Base-by-base conservation (phyloP, 2,329 filamentous ascomycete species). In the Curvularia spicifera region DNA sequence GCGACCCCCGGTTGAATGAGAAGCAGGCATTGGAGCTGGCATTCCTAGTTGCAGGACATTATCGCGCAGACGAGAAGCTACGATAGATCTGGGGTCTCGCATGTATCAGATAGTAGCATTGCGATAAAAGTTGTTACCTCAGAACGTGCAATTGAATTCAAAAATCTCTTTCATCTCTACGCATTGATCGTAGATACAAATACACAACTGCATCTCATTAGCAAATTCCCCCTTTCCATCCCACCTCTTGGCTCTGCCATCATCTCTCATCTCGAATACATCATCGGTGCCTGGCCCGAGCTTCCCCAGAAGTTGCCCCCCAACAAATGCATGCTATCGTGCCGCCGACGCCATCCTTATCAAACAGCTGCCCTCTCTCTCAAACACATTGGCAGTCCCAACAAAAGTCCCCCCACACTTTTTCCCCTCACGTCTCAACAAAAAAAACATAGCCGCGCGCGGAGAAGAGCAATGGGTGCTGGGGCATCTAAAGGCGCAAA, bases 1-100 rank as follows among this genome's bases (percentile, higher is more conserved):
- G 95, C 76, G 95, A 99, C 76, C 95, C 95, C 5, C 82, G 95
- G 24, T 80, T 99, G 66, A 99, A 99, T 73, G 95, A 98, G 84
- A 97, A 98, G 81, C 95, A 99, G 81, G 93, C 95, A 0, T 83
- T 99, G 13, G 95, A 99, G 81, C 78, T 98, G 75, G 93, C 95
- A 0, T 99, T 99, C 77, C 79, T 98, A 71, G 89, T 99, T 47
- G 95, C 95, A 0, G 92, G 92, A 5, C 91, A 93, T 71, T 95
- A 87, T 70, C 78, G 85, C 12, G 81, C 83, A 44, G 79, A 82
- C 48, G 66, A 57, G 31, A 59, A 60, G 29, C 60, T 66, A 4
- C 67, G 18, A 46, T 53, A 47, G 29, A n/a, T 22, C 8, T 35
- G 2, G 8, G 31, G 20, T 6, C 24, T n/a, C 22, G 33, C 20